Conservation (phyloP, 2,329 filamentous ascomycete genomes). For the Conoideocrella luteorostrata region DNA sequence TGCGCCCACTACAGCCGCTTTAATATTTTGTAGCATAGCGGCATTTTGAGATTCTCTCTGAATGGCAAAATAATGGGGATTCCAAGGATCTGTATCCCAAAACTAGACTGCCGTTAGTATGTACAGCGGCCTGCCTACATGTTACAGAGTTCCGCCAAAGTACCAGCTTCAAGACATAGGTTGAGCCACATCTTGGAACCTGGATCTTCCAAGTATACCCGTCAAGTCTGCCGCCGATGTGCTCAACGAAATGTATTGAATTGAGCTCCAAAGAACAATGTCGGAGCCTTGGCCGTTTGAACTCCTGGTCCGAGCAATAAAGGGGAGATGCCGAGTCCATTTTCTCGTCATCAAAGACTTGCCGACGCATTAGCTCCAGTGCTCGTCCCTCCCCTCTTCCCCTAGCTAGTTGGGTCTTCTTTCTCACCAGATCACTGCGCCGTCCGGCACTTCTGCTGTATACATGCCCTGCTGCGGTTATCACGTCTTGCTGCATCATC, state of each 20-base stretch:
- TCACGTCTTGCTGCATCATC: no score
- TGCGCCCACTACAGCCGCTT: background rate
- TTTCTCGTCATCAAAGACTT: no score
- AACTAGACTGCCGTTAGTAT: background rate
- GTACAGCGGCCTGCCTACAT: slow-evolving; percentile 1
- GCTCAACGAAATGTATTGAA: background rate
- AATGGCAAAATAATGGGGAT: slow-evolving; percentile 1
- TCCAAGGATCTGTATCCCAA: background rate
- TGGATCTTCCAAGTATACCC: slow-evolving; percentile 3
- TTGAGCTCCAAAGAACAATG: background rate
- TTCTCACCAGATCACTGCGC: no score
- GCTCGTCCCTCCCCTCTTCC: no score
- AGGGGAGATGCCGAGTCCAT: no score
- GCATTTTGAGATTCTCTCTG: slow-evolving; percentile 6
- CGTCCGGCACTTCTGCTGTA: no score
- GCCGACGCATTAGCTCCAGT: no score
- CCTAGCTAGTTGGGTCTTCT: no score
- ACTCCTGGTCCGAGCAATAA: background rate
- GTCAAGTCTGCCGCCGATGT: slow-evolving; percentile 1
- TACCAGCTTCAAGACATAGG: slow-evolving; percentile 2
- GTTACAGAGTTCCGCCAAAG: background rate
- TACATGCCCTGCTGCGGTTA: no score
- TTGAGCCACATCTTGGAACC: background rate
- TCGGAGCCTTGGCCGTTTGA: background rate
- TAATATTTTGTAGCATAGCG: slow-evolving; percentile 1